These are phyloP conservation scores for Galerina sulciceps DNA, from an alignment of 768 basidiomycete species.

Conservation along the genomic window DNA sequence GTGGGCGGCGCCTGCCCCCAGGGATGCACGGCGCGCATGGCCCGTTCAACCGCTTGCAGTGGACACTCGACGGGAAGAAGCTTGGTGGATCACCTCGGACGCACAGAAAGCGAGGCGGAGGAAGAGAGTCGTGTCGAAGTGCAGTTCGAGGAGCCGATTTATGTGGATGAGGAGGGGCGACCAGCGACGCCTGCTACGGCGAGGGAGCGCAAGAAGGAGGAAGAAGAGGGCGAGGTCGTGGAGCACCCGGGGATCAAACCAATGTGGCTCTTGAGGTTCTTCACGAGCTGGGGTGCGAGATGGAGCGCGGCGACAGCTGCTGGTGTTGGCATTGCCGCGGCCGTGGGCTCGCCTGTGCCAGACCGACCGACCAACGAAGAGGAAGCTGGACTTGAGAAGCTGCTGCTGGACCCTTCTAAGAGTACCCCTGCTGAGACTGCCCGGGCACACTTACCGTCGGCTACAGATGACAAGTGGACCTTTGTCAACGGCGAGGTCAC, in stretches of 20 bases:
- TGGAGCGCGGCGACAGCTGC: conserved; percentile 47
- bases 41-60: conserved; percentile 60
- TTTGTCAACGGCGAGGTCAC: neutral
- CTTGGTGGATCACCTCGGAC: conserved; percentile 67
- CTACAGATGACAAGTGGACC: neutral
- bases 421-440: neutral
- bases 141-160: neutral
- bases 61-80: conserved; percentile 68
- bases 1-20: conserved; percentile 49
- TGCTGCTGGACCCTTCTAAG: neutral
- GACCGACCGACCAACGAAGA: neutral
- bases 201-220: conserved; percentile 26
- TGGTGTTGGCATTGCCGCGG: neutral
- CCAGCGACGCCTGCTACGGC: conserved; percentile 1
- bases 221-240: conserved; percentile 59
- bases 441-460: neutral
- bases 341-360: conserved; percentile 2
- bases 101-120: conserved; percentile 78
- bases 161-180: neutral
- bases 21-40: conserved; percentile 64
- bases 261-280: conserved; percentile 77
- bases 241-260: conserved; percentile 65
- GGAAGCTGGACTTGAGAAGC: neutral
- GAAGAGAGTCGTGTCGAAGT: conserved; percentile 56
- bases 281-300: conserved; percentile 76